Base-by-base conservation (phyloP, 371 early-diverging fungal species). In the Syncephalastrum contaminatum region DNA sequence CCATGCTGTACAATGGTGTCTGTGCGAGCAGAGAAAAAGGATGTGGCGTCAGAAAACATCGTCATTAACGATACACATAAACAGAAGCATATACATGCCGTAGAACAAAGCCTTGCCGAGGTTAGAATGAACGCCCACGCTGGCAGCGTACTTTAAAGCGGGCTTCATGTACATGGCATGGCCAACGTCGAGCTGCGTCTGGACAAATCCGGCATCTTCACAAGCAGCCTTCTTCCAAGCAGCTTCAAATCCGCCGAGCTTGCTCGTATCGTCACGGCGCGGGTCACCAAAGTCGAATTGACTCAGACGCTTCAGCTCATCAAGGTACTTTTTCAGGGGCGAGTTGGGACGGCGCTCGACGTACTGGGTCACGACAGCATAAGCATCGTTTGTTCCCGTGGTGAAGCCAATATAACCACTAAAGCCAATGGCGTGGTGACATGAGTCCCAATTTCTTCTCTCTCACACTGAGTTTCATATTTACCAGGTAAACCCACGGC, bases 351-450 rank as follows among this genome's bases (percentile, higher is more conserved):
- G 65, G 21, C 72, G 40, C 16, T 60, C 54, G 4, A 67, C 64
- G 30, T 82, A 83, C 48, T 71, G 72, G n/a, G 77, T 53, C 1
- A 84, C 69, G 0, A 86, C 80, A 2, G 72, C 57, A 58, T 72
- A 75, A 0, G 80, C 80, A 55, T 84, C 84, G 21, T 82, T 80
- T 12, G 84, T 83, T 20, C 78, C 81, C 0, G 84, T 76, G 20
- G 82, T 82, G 45, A 84, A 86, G 3, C 82, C 82, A 43, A 83
- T 81, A 54, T 80, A 77, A n/a, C 84, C 84, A 43, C 81, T 75
- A 54, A 7, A 45, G 21, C 14, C 42, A 20, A 42, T 19, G 10
- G 10, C 13, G 15, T 16, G 2, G 39, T 16, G 39, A 27, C 53
- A 50, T 14, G 20, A 49, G 36, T 30, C 4, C 5, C 16, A 14